Percentiles rank a stretch among this genome's conserved stretches.
Conservation (phyloP, 805 yeast species). For the Nakazawaea populi region DNA sequence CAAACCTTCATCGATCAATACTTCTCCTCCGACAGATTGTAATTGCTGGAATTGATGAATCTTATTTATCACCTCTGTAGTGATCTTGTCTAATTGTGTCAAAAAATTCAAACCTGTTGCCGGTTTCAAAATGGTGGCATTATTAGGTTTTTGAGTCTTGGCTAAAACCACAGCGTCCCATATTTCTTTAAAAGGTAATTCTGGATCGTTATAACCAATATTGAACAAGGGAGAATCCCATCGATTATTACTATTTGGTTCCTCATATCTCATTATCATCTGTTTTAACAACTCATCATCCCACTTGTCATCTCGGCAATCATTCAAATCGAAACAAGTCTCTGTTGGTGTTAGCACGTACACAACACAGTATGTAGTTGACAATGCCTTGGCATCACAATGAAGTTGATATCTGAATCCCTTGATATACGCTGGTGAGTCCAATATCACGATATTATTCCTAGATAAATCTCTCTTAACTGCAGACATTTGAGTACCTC, state of each 20-base stretch:
- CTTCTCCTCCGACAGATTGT: constrained; percentile 40
- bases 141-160: constrained; percentile 69
- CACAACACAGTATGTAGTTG: constrained; percentile 78
- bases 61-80: constrained; percentile 58
- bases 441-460: constrained; percentile 72
- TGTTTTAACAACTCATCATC: constrained; percentile 57
- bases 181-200: constrained; percentile 59
- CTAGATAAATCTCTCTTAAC: constrained; percentile 75
- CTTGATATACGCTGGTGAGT: constrained; percentile 83
- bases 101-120: constrained; percentile 72
- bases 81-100: constrained; percentile 68
- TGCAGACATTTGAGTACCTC: constrained; percentile 84
- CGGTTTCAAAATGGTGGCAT: constrained; percentile 78
- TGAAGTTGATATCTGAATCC: constrained; percentile 92
- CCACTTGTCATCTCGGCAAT: constrained; percentile 44
- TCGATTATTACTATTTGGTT: constrained; percentile 76
- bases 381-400: constrained; percentile 84
- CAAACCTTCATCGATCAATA: constrained; percentile 35
- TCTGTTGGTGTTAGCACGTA: constrained; percentile 70
- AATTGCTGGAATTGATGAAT: constrained; percentile 59
- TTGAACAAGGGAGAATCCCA: constrained; percentile 95
- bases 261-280: constrained; percentile 83
- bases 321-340: constrained; percentile 60
- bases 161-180: constrained; percentile 57
- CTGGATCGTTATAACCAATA: constrained; percentile 49